Base-by-base conservation (phyloP, 257 asterid genomes). In the Lantana camara region DNA sequence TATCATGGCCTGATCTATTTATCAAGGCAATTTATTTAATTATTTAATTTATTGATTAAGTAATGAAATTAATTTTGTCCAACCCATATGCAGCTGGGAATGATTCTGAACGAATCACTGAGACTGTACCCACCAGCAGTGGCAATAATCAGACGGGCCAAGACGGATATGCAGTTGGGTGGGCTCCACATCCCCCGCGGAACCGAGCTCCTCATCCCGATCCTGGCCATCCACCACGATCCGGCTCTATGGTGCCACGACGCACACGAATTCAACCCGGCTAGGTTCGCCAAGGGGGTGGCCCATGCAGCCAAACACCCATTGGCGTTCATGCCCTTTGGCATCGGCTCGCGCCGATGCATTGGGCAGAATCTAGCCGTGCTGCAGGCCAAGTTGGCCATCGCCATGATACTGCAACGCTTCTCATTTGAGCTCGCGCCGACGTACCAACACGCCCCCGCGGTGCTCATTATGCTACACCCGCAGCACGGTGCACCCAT, bases 401-500 rank as follows among this genome's bases (percentile, higher is more conserved):
- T 93, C 1, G 78, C 96, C 4, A 85, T 90, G 90, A 79, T 90
- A 5, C 75, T 90, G 27, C 97, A 85, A 38, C 76, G 90, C 23
- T 84, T 90, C 78, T 67, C 90, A 5, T 85, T 93, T 58, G 79
- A 83, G 38, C 82, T 87, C 24, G 75, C 95, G 2, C 87, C 96
- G 0, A 80, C 57, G 17, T 93, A 93, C 60, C 77, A 79, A 37
- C 97, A 90, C 64, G 87, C 97, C 19, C 98, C 99, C 0, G 60
- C 85, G 0, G 76, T 90, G 3, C 81, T 73, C 3, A 85, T 93
- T 90, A 71, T 87, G 13, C 65, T 90, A 7, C 77, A 77, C 68
- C 99, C 97, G 0, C 97, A 85, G 32, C 73, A 85, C 60, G 99
- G 99, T 11, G 99, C 97, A 1, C 99, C 95, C 4, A 69, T 93